Evolutionary conservation across 176 grass and related monocot species (phyloP).

Genomic region (Cocos nucifera): DNA sequence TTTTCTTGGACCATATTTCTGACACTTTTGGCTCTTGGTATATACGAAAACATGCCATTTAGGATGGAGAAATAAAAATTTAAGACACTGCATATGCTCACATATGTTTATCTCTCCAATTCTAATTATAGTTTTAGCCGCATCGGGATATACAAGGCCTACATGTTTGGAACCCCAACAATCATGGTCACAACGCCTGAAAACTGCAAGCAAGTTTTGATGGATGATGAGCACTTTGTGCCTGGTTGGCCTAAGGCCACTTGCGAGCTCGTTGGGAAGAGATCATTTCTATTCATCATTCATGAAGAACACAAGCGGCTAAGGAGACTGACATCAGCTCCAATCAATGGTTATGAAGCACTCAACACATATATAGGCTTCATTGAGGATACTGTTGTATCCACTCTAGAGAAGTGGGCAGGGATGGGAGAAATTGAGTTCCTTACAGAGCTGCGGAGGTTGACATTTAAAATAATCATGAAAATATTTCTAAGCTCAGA

Average conservation of each 20-base stretch:
- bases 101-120: no score
- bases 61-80: no score
- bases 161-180: conserved; percentile 91
- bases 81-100: no score
- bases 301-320: conserved; percentile 68
- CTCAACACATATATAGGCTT: conserved; percentile 59
- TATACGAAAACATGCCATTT: no score
- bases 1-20: no score
- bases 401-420: conserved; percentile 41
- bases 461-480: conserved; percentile 21
- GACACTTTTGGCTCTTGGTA: no score
- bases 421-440: conserved; percentile 38
- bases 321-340: conserved; percentile 49
- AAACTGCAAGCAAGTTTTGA: conserved; percentile 59
- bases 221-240: conserved; percentile 69
- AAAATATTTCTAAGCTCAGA: conserved; percentile 20
- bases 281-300: conserved; percentile 59
- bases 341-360: conserved; percentile 88
- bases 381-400: conserved; percentile 54
- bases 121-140: conserved; percentile 40
- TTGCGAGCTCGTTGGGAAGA: conserved; percentile 54
- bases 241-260: conserved; percentile 78
- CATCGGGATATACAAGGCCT: conserved; percentile 62
- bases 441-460: conserved; percentile 28
- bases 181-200: conserved; percentile 48